Evolutionary conservation across 2,329 filamentous ascomycete species (phyloP), one percentile per base, ranked within the genome.

Genomic region (Sordariomycetes sp.): DNA sequence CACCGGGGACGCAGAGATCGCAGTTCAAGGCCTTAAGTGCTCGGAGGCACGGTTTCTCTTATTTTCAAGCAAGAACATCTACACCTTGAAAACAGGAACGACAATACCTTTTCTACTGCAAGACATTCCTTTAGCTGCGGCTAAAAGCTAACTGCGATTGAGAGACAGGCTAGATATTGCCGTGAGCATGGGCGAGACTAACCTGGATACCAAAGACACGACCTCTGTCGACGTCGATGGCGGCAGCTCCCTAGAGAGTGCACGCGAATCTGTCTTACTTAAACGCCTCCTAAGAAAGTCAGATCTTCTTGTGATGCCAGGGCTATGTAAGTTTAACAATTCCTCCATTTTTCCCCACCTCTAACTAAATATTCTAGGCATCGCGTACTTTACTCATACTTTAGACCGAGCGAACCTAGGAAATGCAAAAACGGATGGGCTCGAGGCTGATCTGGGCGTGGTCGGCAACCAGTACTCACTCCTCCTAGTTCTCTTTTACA

Each of bases 401-500:
- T n/a, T 71, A 66, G 62, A 69, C 57, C 51, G 59, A 69, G 73
- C 72, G 43, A 80, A 80, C 58, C 65, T 80, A 2, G 74, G 74
- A 28, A 78, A 78, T 56, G 75, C 78, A 0, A 77, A 80, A 60
- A 80, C 77, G 0, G 75, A 79, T 58, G 76, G 75, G 14, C 54
- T 55, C 40, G 35, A 34, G 20, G 53, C 32, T 22, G 18, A 56
- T n/a, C 14, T 43, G 22, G 37, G 37, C 37, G 12, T 28, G 18
- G 54, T 28, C 37, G 37, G 37, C 12, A 43, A 43, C 14, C 37
- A 43, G 37, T 43, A 43, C 58, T 68, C 65, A 16, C 61, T 69
- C 1, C 59, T 71, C 16, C 59, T 71, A 34, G 60, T 70, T 1
- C 60, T 71, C 14, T 71, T 71, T 60, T 69, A 69, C 59, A 62